phyloP scores from a whole-genome alignment of 352 stramenopile genomes.

The Globisporangium parvum region DNA sequence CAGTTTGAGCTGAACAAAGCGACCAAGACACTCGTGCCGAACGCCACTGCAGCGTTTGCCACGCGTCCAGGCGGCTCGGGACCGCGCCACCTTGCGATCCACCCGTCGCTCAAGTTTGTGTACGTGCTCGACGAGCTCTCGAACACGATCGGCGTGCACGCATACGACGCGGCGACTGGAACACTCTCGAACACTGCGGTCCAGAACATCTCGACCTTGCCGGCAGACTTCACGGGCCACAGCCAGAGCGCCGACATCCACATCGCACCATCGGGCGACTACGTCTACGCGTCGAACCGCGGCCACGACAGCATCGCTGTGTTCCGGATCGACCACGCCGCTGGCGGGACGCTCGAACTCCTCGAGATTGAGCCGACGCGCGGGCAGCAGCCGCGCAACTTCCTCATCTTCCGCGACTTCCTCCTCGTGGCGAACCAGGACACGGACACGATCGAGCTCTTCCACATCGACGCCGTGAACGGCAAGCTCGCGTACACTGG shows the following conservation, averaged over 20 bases:
- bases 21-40: constrained; percentile 31
- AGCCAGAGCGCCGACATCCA: constrained; percentile 29
- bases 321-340: constrained; percentile 20
- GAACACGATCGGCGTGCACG: constrained; percentile 57
- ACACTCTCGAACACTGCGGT: constrained; percentile 34
- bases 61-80: constrained; percentile 39
- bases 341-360: constrained; percentile 17
- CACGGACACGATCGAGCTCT: constrained; percentile 38
- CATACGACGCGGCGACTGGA: constrained; percentile 35
- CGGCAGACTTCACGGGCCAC: constrained; percentile 27
- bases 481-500: constrained; percentile 29
- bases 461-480: constrained; percentile 25
- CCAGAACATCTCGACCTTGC: constrained; percentile 65
- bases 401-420: constrained; percentile 23
- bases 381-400: constrained; percentile 27
- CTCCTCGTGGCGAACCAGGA: constrained; percentile 46
- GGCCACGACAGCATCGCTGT: constrained; percentile 32
- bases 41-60: constrained; percentile 32
- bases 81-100: constrained; percentile 77
- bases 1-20: constrained; percentile 46
- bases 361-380: constrained; percentile 26
- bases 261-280: constrained; percentile 28
- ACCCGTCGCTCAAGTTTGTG: constrained; percentile 32
- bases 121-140: constrained; percentile 73
- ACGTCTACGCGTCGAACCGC: constrained; percentile 42